Evolutionary conservation across 2,329 filamentous ascomycete genomes (phyloP), one percentile per base, ranked within the genome.

Genomic region (Xylariaceae sp.): DNA sequence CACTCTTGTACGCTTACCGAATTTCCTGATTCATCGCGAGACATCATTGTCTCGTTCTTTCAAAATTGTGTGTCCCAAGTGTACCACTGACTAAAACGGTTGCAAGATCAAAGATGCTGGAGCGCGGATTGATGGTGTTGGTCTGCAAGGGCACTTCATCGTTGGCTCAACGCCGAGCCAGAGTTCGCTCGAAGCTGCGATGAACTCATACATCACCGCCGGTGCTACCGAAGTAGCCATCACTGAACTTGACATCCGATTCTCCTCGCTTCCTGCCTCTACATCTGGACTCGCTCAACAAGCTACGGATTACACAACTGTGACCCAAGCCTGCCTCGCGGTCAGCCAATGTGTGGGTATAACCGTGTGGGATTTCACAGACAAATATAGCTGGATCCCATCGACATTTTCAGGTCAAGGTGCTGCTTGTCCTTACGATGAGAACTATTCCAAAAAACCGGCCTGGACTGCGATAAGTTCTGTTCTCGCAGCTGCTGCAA

Each of bases 201-300:
- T 84, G 48, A 62, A 71, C 44, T 69, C 75, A 40, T 86, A 81
- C 69, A 73, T 74, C 2, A 68, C 71, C 1, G 73, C 80, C 1
- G 75, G 74, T 5, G 67, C 82, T 5, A 59, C 48, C 33, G 82
- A 86, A 53, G 78, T 84, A 5, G 80, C 81, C 5, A 75, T 82
- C 63, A 86, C 83, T 1, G 83, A 86, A 69, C 70, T 86, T 18
- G 83, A 86, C 62, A 79, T 86, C 54, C 73, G 82, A 31, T 75
- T 78, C 50, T 62, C 64, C 1, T 64, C 62, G 5, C 64, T 83
- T 12, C 79, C 81, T 0, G 66, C 75, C 3, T 73, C 67, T 12
- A 59, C 65, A 2, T 60, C 69, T 6, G 73, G 72, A 33, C 66
- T 75, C 38, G 60, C 65, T 13, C 72, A 74, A 53, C 80, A 83